Evolutionary conservation across 441 rosid genomes (phyloP).

Genomic region (Populus hybrid): DNA sequence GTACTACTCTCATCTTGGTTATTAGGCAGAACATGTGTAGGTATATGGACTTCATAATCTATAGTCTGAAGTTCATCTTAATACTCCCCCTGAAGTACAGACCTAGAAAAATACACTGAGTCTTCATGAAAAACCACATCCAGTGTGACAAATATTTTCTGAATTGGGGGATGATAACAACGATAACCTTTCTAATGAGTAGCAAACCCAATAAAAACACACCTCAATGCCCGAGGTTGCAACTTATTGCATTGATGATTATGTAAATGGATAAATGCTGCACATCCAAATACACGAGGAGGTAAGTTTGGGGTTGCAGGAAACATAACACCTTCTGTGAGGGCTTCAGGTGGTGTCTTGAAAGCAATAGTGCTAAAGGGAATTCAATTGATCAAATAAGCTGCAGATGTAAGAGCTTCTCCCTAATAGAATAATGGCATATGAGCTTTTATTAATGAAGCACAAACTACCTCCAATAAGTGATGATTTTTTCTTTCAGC

Average conservation of each 20-base stretch:
- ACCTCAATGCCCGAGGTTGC: neutral
- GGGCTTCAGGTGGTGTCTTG: neutral
- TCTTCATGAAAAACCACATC: conserved; percentile 7
- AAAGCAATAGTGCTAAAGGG: neutral
- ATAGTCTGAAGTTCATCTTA: too few species aligned
- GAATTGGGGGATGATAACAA: neutral
- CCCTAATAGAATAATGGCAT: neutral
- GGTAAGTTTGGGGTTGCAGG: neutral
- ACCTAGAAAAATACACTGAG: neutral
- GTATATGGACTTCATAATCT: too few species aligned
- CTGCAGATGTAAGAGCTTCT: neutral
- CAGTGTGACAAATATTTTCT: neutral
- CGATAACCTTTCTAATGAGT: neutral
- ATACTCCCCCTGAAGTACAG: too few species aligned
- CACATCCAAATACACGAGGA: neutral
- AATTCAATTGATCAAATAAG: neutral
- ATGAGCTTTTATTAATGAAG: neutral
- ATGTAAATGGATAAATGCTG: conserved; percentile 1
- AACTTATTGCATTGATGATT: neutral
- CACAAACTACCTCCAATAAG: neutral
- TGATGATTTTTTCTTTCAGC: neutral
- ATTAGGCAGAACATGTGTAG: too few species aligned
- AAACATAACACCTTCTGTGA: neutral
- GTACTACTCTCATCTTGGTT: too few species aligned
- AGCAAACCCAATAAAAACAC: conserved; percentile 6